Conservation (phyloP, 2,329 filamentous ascomycete genomes). For the Claviceps cyperi region DNA sequence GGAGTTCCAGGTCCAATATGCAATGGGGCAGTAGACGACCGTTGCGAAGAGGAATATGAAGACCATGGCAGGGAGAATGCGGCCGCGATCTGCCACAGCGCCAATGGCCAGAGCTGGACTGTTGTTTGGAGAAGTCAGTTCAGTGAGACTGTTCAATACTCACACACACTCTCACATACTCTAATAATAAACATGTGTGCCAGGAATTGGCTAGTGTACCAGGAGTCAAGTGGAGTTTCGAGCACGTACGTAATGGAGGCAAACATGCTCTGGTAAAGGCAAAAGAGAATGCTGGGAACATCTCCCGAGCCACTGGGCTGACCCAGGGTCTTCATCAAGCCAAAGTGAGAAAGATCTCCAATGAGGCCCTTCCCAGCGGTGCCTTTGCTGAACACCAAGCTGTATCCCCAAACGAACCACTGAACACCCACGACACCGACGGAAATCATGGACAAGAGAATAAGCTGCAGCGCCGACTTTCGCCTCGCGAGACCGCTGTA, state of each 20-base stretch:
- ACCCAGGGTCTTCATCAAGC: constrained; percentile 62
- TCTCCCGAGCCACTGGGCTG: constrained; percentile 57
- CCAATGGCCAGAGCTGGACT: constrained; percentile 43
- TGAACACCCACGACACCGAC: constrained; percentile 71
- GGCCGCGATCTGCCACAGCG: constrained; percentile 45
- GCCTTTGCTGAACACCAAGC: constrained; percentile 67
- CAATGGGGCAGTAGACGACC: constrained; percentile 58
- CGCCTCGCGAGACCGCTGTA: constrained; percentile 80
- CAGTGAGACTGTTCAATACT: too few relatives aligned
- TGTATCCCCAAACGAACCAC: constrained; percentile 96
- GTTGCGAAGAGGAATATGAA: constrained; percentile 61
- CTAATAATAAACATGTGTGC: too few relatives aligned
- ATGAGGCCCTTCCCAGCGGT: constrained; percentile 55
- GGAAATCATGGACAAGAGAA: constrained; percentile 75
- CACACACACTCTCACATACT: too few relatives aligned
- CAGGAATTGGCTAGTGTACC: too few relatives aligned
- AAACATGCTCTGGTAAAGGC: constrained; percentile 81
- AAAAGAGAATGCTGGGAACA: constrained; percentile 73
- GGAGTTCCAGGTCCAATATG: constrained; percentile 66
- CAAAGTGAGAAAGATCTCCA: constrained; percentile 68
- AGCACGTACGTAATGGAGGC: constrained; percentile 65
- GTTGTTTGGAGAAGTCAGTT: constrained; percentile 10
- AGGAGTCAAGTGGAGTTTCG: background rate
- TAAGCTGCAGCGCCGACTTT: constrained; percentile 76
- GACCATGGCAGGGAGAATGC: constrained; percentile 44